Percentiles rank a stretch among this genome's conserved stretches.
These are phyloP conservation scores for Cystobasidium ongulense DNA, from an alignment of 768 basidiomycete species.

Conservation along the genomic window DNA sequence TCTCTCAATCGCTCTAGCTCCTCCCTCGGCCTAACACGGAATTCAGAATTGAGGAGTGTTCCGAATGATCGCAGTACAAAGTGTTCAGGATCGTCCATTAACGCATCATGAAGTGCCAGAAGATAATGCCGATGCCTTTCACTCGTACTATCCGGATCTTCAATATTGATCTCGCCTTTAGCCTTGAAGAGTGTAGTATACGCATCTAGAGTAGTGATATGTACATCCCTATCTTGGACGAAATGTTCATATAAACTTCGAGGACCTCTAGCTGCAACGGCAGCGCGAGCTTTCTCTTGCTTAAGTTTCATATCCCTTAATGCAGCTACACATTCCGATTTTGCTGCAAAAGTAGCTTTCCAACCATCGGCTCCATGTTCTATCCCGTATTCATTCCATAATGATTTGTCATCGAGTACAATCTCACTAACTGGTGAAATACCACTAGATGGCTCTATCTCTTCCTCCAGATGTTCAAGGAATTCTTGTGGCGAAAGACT, in stretches of 20 bases:
- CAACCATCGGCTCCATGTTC: background rate
- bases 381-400: background rate
- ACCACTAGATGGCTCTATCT: background rate
- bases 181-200: background rate
- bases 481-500: constrained; percentile 11
- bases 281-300: background rate
- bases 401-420: background rate
- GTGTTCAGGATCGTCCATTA: constrained; percentile 54
- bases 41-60: constrained; percentile 52
- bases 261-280: background rate
- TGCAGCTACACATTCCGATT: background rate
- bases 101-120: constrained; percentile 56
- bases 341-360: constrained; percentile 19
- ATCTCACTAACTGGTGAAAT: background rate
- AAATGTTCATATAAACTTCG: background rate
- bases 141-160: background rate
- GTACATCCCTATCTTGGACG: background rate
- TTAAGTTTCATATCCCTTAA: background rate
- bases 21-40: constrained; percentile 58
- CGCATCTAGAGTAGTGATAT: background rate
- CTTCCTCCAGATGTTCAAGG: constrained; percentile 3
- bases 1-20: constrained; percentile 53
- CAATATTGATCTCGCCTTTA: background rate
- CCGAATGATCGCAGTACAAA: constrained; percentile 53
- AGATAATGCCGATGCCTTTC: background rate